Conservation (phyloP, 78 protist genomes). For the Dictyostelium brefeldianum region DNA sequence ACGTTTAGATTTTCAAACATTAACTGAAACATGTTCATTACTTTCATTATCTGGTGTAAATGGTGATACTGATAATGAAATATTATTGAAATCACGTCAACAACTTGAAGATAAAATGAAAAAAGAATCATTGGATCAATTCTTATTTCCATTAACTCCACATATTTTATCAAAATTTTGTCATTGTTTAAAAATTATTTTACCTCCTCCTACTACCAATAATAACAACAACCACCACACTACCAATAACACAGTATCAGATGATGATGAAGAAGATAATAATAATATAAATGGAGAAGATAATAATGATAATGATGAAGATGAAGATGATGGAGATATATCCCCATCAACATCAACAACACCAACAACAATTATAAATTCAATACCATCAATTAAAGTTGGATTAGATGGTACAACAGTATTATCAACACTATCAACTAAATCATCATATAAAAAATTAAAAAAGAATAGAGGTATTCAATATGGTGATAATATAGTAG, state of each 20-base stretch:
- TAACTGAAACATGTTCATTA: conserved; percentile 30
- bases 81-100: background rate
- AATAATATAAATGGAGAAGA: background rate
- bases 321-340: no score
- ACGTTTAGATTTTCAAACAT: background rate
- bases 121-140: conserved; percentile 5
- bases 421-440: conserved; percentile 28
- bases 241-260: background rate
- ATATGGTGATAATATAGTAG: conserved; percentile 17
- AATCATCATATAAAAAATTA: conserved; percentile 14
- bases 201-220: background rate
- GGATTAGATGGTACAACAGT: conserved; percentile 18
- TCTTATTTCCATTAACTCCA: conserved; percentile 23
- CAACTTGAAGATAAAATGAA: conserved; percentile 31
- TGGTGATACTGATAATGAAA: conserved; percentile 8
- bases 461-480: conserved; percentile 1
- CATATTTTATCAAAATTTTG: conserved; percentile 29
- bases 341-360: background rate
- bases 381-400: conserved; percentile 8
- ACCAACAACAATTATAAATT: conserved; percentile 4
- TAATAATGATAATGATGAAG: background rate
- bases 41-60: conserved; percentile 38
- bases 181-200: background rate
- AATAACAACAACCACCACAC: background rate
- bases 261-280: background rate